phyloP scores from a whole-genome alignment of 495 filamentous ascomycete species.

The Letharia lupina region DNA sequence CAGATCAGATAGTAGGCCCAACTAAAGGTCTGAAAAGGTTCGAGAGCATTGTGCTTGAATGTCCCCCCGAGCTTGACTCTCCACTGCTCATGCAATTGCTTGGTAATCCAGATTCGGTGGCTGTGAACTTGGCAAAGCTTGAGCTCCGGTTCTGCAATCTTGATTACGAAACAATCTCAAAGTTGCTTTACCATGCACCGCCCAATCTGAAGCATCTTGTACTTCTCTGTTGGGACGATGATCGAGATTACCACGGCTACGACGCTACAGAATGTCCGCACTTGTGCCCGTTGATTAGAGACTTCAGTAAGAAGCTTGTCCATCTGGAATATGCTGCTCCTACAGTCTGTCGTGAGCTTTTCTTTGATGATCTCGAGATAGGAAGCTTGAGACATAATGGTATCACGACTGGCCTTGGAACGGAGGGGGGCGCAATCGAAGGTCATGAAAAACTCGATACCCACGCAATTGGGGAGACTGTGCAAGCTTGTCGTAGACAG shows the following conservation, averaged over 20 bases:
- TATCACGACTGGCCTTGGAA: conserved; percentile 15
- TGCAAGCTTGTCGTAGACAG: conserved; percentile 17
- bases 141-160: conserved; percentile 22
- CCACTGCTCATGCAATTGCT: conserved; percentile 19
- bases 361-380: conserved; percentile 21
- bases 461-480: conserved; percentile 15
- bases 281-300: conserved; percentile 20
- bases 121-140: conserved; percentile 16
- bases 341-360: conserved; percentile 20
- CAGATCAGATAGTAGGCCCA: conserved; percentile 4
- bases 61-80: conserved; percentile 19
- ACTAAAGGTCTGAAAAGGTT: conserved; percentile 20
- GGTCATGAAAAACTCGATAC: conserved; percentile 16
- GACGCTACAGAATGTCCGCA: conserved; percentile 8
- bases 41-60: conserved; percentile 18
- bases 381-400: conserved; percentile 16
- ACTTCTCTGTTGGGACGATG: conserved; percentile 11
- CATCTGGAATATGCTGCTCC: conserved; percentile 19
- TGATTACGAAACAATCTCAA: conserved; percentile 13
- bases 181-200: conserved; percentile 20
- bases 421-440: conserved; percentile 6
- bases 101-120: conserved; percentile 20
- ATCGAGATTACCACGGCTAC: neutral
- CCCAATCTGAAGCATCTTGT: conserved; percentile 21
- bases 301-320: conserved; percentile 16